Base-by-base conservation (phyloP, 1,139 yeast genomes). In the Hyphopichia buzzinii region DNA sequence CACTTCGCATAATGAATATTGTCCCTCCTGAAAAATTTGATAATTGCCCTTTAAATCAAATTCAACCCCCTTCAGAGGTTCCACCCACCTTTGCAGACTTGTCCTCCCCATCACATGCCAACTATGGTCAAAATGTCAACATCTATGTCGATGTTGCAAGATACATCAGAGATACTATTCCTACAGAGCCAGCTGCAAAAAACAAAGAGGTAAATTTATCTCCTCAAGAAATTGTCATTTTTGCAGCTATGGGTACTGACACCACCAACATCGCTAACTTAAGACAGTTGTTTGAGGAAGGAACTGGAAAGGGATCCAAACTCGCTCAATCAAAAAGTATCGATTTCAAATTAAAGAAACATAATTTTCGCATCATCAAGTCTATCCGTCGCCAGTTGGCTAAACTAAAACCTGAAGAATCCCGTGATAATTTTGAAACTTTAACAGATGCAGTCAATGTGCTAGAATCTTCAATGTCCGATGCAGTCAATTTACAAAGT, bases 401-500 rank as follows among this genome's bases (percentile, higher is more conserved):
- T 10, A 17, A 29, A 21, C 7, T 23, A 6, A 24, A 33, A 13
- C 23, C 28, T 8, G 1, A 14, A 2, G n/a, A 25, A n/a, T 10
- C 12, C 3, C 21, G n/a, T 11, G 25, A 22, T 12, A 24, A 14
- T 11, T 29, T 12, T 17, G 4, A 22, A n/a, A 23, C 32, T 5
- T 29, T 33, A 11, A 33, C 17, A 8, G 32, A 28, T 10, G 31
- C 36, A 14, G 36, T 58, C 10, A 31, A 36, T 7, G 14, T 42
- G 8, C 40, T 54, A 25, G 49, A 50, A 14, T 34, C 39, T n/a
- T 39, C 52, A 27, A 38, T 54, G 15, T 34, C 43, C 28, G 35
- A 49, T 17, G 39, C 54, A 4, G 41, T 49, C 3, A 29, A 37
- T 4, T 42, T 35, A n/a, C 49, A 54, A 34, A 52, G 49, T 34